Conservation (phyloP, 2,329 filamentous ascomycete genomes). For the Diaporthe vaccinii region DNA sequence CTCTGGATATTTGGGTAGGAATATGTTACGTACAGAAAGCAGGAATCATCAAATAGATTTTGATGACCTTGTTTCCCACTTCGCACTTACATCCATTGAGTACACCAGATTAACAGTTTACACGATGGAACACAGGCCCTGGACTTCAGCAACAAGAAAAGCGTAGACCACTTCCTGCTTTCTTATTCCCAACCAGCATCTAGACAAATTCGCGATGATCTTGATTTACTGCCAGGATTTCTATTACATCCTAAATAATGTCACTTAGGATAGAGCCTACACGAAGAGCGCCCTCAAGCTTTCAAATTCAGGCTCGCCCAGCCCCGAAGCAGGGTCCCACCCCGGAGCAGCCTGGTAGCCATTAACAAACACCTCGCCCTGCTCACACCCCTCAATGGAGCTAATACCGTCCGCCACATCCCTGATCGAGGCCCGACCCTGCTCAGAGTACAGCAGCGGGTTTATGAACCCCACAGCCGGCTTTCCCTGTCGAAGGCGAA, state of each 20-base stretch:
- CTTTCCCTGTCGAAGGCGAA: constrained; percentile 67
- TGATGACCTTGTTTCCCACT: no score
- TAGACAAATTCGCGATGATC: background rate
- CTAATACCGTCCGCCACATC: constrained; percentile 46
- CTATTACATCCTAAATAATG: background rate
- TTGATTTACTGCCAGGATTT: no score
- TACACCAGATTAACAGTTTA: no score
- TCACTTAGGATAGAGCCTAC: background rate
- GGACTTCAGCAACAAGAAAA: no score
- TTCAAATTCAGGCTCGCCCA: constrained; percentile 3
- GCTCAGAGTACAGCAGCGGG: constrained; percentile 67
- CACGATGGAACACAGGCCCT: no score
- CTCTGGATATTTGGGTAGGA: no score
- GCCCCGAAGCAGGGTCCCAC: constrained; percentile 44
- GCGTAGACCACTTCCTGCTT: no score
- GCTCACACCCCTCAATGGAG: background rate
- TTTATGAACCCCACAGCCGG: constrained; percentile 71
- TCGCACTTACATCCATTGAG: no score
- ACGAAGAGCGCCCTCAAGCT: background rate
- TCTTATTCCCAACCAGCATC: background rate
- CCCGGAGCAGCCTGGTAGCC: constrained; percentile 56
- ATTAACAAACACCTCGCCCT: background rate
- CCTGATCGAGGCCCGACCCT: constrained; percentile 44
- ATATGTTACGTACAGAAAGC: no score
- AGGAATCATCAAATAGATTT: no score